Evolutionary conservation across 345 rosid species (phyloP).

Genomic region (Noccaea bulbosa): DNA sequence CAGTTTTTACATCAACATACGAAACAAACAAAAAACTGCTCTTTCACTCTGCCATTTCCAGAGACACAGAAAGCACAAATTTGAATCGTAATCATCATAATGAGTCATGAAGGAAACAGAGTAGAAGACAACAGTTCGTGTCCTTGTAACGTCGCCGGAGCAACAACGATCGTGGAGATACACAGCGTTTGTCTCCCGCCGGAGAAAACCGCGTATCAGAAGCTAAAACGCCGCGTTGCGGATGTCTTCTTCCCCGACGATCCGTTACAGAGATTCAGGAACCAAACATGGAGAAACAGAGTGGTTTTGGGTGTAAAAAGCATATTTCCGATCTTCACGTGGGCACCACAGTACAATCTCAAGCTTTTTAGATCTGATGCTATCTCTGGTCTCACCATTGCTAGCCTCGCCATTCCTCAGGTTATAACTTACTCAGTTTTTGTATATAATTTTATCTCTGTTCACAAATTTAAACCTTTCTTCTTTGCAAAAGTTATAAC

Average conservation of each 20-base stretch:
- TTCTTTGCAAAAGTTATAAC: background rate
- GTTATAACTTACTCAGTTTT: conserved; percentile 39
- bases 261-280: conserved; percentile 81
- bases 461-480: too few relatives aligned
- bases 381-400: conserved; percentile 98
- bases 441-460: too few relatives aligned
- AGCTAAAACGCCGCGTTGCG: conserved; percentile 57
- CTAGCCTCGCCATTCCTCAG: conserved; percentile 99
- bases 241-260: conserved; percentile 98
- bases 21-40: too few relatives aligned
- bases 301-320: conserved; percentile 66
- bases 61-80: too few relatives aligned
- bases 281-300: conserved; percentile 65
- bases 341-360: conserved; percentile 73
- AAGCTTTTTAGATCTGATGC: conserved; percentile 75
- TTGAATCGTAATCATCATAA: background rate
- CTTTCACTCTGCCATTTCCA: too few relatives aligned
- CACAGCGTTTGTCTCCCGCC: conserved; percentile 86
- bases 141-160: conserved; percentile 25
- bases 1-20: too few relatives aligned
- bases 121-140: conserved; percentile 29
- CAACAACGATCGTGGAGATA: conserved; percentile 48
- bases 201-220: conserved; percentile 58
- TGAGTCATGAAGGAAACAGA: conserved; percentile 47
- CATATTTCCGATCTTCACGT: conserved; percentile 77